phyloP scores from a whole-genome alignment of 805 yeast species.

The Suhomyces prunicola region DNA sequence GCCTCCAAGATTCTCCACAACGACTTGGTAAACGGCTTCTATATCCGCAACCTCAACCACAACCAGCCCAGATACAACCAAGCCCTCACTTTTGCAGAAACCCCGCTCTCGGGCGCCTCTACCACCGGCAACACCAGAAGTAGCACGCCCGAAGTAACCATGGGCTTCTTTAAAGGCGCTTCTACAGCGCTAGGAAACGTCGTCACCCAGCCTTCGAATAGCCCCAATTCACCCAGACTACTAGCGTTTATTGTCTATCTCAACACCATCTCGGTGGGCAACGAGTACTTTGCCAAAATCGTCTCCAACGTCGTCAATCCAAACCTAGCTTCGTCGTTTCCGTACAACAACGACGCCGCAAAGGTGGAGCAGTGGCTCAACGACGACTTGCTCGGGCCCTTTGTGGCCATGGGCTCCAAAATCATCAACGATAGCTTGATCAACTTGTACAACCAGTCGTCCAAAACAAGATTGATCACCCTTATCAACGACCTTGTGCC shows the following conservation, averaged over 20 bases:
- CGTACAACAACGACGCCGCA: constrained; percentile 36
- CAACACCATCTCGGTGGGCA: constrained; percentile 68
- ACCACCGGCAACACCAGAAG: constrained; percentile 20
- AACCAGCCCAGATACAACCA: constrained; percentile 42
- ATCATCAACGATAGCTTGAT: constrained; percentile 36
- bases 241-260: constrained; percentile 63
- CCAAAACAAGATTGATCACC: constrained; percentile 42
- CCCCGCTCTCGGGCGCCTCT: neutral
- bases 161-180: constrained; percentile 44
- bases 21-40: constrained; percentile 57
- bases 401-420: constrained; percentile 11
- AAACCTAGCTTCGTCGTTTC: constrained; percentile 23
- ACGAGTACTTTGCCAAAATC: constrained; percentile 54
- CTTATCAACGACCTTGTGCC: constrained; percentile 44
- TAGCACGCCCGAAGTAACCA: constrained; percentile 29
- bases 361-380: constrained; percentile 29
- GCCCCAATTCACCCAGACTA: constrained; percentile 46
- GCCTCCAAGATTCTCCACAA: constrained; percentile 58
- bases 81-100: constrained; percentile 19
- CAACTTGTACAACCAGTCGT: constrained; percentile 47
- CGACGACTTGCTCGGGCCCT: constrained; percentile 33
- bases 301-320: constrained; percentile 38
- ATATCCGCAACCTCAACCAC: constrained; percentile 32
- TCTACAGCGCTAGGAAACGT: constrained; percentile 44
- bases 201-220: constrained; percentile 15